Base-by-base conservation (phyloP, 2,329 filamentous ascomycete species). In the Magnaporthiopsis incrustans region DNA sequence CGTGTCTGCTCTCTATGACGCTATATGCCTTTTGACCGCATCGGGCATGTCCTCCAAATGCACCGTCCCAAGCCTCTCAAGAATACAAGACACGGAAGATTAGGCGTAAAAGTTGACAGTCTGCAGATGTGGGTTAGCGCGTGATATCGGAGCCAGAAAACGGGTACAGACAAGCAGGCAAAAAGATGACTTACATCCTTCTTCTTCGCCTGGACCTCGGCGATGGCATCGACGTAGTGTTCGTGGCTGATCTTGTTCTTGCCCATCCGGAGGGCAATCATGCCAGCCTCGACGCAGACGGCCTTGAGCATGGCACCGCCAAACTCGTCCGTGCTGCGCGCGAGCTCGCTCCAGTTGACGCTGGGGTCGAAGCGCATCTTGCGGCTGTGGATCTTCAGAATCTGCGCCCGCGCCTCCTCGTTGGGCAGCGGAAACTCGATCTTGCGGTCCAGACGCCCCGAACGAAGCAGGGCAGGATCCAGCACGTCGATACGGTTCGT, bases 391-490 rank as follows among this genome's bases (percentile, higher is more conserved):
- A 99, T 99, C 78, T 92, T 92, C 70, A 99, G 81, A 76, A 99
- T 99, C 79, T 99, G 94, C 26, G 94, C 94, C 67, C 95, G 88
- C 2, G 95, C 93, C 79, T 99, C 95, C 78, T 99, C 96, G 74
- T 99, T 99, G 4, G 95, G 95, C 63, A 99, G 83, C 0, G 95
- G 95, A 78, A 99, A 99, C 78, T 99, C 95, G 72, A 98, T 98
- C 83, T 98, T 98, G 74, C 93, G 86, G 76, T 98, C 93, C 67
- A 98, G 82, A 80, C 93, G 92, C 65, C 93, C 93, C 32, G 92
- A 96, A 73, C 93, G 90, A 44, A 98, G 85, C 67, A 98, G 82
- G 27, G 93, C 94, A 10, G 93, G 93, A 75, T 97, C 94, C 25
- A 97, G 84, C 10, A 97, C 93, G 73, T 97, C 94, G 65, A 97